Conservation (phyloP, 2,329 filamentous ascomycete genomes). For the Aspergillus floridensis region DNA sequence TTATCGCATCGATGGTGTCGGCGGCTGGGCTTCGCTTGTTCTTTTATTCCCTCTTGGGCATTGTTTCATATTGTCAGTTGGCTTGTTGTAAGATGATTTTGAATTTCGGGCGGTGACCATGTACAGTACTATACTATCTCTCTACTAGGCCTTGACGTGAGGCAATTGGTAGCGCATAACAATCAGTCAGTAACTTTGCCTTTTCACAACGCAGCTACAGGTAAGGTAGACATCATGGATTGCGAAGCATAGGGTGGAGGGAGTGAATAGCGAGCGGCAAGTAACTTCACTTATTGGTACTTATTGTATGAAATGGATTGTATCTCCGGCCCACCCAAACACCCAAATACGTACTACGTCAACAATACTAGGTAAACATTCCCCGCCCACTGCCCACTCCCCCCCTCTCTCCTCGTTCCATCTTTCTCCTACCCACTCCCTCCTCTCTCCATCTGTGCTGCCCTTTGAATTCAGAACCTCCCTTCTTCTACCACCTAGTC, state of each 20-base stretch:
- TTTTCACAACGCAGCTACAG: too few species aligned
- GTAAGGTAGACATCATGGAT: too few species aligned
- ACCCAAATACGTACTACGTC: constrained; percentile 4
- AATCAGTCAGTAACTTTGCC: too few species aligned
- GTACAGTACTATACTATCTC: not conserved
- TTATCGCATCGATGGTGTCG: not conserved
- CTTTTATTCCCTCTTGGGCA: not conserved
- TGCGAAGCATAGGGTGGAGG: not conserved
- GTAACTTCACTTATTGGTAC: not conserved
- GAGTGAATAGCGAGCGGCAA: not conserved
- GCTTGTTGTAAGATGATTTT: not conserved
- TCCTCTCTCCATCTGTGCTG: constrained; percentile 7
- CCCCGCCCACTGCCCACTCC: not conserved
- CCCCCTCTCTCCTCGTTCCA: not conserved
- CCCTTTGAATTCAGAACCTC: not conserved
- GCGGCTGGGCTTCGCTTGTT: not conserved
- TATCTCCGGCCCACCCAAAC: too few species aligned
- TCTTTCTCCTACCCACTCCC: not conserved
- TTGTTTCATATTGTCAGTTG: not conserved
- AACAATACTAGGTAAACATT: constrained; percentile 1
- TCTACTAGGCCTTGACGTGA: not conserved
- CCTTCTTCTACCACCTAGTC: not conserved
- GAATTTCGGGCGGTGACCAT: not conserved
- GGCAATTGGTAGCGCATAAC: too few species aligned
- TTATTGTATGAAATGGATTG: not conserved